Conservation (phyloP, 2,329 filamentous ascomycete species). For the Neurospora sp. region DNA sequence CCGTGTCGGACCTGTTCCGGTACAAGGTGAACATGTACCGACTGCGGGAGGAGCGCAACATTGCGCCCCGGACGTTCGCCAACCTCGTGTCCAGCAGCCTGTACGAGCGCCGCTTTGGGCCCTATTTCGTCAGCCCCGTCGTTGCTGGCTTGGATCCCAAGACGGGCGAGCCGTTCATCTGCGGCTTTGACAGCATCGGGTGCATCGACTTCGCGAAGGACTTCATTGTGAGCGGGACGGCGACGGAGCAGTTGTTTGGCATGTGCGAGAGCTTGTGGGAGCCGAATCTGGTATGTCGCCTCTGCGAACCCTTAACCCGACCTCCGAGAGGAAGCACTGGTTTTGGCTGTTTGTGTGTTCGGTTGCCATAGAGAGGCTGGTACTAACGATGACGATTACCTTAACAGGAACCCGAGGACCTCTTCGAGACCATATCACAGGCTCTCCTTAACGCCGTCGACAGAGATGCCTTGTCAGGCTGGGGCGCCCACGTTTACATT, state of each 20-base stretch:
- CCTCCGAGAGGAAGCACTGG: not conserved
- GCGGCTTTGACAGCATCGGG: conserved; percentile 96
- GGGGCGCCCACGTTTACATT: conserved; percentile 98
- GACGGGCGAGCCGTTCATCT: conserved; percentile 92
- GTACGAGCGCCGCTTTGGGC: conserved; percentile 93
- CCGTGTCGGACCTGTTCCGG: conserved; percentile 92
- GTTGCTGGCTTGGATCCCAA: conserved; percentile 92
- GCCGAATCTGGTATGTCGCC: conserved; percentile 70
- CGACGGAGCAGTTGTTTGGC: conserved; percentile 94
- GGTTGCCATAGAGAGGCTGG: not conserved
- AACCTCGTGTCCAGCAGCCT: conserved; percentile 86
- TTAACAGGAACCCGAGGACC: conserved; percentile 69
- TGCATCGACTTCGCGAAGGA: conserved; percentile 99
- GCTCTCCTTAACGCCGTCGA: conserved; percentile 91
- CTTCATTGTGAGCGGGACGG: conserved; percentile 95
- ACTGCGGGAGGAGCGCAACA: conserved; percentile 92
- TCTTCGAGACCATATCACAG: conserved; percentile 98
- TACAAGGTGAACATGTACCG: conserved; percentile 99
- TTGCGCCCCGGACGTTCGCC: conserved; percentile 88
- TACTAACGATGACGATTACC: not conserved
- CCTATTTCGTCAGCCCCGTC: conserved; percentile 92
- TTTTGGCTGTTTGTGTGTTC: not conserved
- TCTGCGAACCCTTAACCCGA: not conserved
- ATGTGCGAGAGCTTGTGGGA: conserved; percentile 98
- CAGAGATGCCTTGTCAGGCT: conserved; percentile 90